These are phyloP conservation scores for Streptanthus diversifolius DNA, from an alignment of 345 rosid species.

Conservation along the genomic window DNA sequence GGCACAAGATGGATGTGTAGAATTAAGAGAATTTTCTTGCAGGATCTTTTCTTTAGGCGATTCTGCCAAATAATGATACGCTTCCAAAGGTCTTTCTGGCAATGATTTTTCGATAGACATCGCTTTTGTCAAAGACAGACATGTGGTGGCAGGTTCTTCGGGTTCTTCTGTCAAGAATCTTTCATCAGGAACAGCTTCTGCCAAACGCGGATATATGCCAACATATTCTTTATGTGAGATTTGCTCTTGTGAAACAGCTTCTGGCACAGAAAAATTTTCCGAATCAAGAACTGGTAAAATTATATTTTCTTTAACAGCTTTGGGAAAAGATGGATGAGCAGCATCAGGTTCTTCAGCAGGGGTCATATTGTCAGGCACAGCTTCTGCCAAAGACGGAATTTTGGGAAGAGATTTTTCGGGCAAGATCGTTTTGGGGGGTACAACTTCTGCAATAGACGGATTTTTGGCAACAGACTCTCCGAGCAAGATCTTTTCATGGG, in stretches of 20 bases:
- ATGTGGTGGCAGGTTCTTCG: neutral
- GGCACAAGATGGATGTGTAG: neutral
- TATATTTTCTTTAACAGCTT: constrained; percentile 14
- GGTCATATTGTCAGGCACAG: constrained; percentile 3
- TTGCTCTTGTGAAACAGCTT: constrained; percentile 10
- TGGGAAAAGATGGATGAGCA: constrained; percentile 1
- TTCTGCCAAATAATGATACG: neutral
- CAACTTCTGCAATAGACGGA: neutral
- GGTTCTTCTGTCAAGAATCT: neutral
- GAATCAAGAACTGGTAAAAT: neutral
- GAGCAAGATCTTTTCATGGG: constrained; percentile 16
- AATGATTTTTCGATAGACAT: neutral
- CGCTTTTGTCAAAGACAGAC: neutral
- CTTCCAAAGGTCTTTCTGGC: constrained; percentile 4
- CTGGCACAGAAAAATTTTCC: neutral
- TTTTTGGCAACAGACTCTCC: constrained; percentile 9
- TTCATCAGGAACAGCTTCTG: constrained; percentile 17
- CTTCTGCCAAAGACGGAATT: constrained; percentile 8
- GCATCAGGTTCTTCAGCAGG: neutral
- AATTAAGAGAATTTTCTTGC: constrained; percentile 8
- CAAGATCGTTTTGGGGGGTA: neutral
- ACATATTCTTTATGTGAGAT: constrained; percentile 1
- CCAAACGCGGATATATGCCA: constrained; percentile 6
- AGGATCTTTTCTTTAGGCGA: constrained; percentile 9
- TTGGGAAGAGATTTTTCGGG: constrained; percentile 4